Evolutionary conservation across 2,329 filamentous ascomycete genomes (phyloP).

Genomic region (Tolypocladium album): DNA sequence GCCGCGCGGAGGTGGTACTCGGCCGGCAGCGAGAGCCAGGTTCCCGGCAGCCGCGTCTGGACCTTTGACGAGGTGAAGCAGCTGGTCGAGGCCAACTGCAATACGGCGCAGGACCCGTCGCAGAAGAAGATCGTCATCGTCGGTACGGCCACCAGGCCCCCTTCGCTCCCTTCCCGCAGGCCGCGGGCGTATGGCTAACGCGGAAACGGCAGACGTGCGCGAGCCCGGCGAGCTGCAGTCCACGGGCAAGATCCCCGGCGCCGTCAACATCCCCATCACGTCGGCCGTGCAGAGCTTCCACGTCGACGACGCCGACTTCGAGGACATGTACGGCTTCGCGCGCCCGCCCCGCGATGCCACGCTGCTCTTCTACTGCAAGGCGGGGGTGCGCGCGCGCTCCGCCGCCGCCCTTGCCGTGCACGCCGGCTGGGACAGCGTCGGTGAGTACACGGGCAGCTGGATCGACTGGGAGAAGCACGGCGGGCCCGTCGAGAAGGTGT

Average conservation of each 20-base stretch:
- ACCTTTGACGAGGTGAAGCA: conserved; percentile 37
- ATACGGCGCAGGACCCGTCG: conserved; percentile 1
- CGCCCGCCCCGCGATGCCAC: conserved; percentile 47
- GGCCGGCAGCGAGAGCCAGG: not conserved
- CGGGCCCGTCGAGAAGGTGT: conserved; percentile 37
- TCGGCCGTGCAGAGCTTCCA: conserved; percentile 72
- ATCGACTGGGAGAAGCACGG: conserved; percentile 71
- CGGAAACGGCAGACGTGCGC: conserved; percentile 47
- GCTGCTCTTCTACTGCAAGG: conserved; percentile 86
- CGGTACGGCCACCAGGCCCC: conserved; percentile 30
- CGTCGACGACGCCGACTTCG: conserved; percentile 66
- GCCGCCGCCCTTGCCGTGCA: conserved; percentile 68
- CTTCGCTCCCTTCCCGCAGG: not conserved
- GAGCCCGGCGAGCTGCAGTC: conserved; percentile 56
- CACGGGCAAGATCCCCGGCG: conserved; percentile 65
- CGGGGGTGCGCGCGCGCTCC: conserved; percentile 70
- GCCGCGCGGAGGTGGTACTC: conserved; percentile 14
- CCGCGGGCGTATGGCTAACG: not conserved
- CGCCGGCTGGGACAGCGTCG: conserved; percentile 62
- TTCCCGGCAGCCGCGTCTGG: conserved; percentile 26
- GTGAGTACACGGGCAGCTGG: conserved; percentile 68
- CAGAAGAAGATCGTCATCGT: conserved; percentile 29
- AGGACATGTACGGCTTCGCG: conserved; percentile 67
- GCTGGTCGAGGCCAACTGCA: conserved; percentile 13
- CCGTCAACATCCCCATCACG: conserved; percentile 72